Evolutionary conservation across 2,329 filamentous ascomycete species (phyloP).

Genomic region (Xylaria sp.): DNA sequence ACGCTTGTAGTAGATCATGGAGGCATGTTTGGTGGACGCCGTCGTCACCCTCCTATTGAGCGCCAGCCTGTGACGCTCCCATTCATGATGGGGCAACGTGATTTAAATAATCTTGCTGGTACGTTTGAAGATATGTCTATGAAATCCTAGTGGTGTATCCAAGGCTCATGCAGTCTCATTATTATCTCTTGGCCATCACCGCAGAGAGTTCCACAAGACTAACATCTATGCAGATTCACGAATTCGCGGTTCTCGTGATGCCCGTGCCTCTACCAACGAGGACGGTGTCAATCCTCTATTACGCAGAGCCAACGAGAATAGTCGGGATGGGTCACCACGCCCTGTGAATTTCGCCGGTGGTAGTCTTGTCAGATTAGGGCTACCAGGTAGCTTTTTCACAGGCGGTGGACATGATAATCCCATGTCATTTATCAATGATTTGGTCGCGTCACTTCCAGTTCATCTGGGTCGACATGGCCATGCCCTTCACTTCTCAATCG

Average conservation of each 20-base stretch:
- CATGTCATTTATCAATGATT: conserved; percentile 64
- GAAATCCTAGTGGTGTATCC: background rate
- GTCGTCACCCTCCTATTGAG: conserved; percentile 65
- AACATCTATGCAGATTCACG: conserved; percentile 48
- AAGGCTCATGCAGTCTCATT: background rate
- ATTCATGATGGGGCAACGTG: conserved; percentile 49
- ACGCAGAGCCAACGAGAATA: conserved; percentile 65
- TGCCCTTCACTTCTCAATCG: conserved; percentile 70
- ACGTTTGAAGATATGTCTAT: conserved; percentile 31
- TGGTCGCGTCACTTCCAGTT: conserved; percentile 65
- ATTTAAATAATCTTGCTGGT: conserved; percentile 45
- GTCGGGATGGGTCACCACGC: conserved; percentile 60
- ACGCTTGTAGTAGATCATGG: conserved; percentile 60
- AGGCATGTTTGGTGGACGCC: conserved; percentile 56
- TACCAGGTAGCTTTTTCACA: conserved; percentile 59
- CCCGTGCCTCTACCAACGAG: conserved; percentile 69
- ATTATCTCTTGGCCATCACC: background rate
- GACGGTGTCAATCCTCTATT: conserved; percentile 90
- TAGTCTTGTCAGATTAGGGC: conserved; percentile 64
- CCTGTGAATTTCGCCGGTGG: conserved; percentile 54
- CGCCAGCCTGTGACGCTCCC: conserved; percentile 69
- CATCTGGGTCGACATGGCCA: conserved; percentile 58
- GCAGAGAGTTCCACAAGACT: conserved; percentile 35
- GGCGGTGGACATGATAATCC: conserved; percentile 58
- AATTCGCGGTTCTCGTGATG: conserved; percentile 62